phyloP scores from a whole-genome alignment of 2,329 filamentous ascomycete genomes.

The Colletotrichum ledebouriae region DNA sequence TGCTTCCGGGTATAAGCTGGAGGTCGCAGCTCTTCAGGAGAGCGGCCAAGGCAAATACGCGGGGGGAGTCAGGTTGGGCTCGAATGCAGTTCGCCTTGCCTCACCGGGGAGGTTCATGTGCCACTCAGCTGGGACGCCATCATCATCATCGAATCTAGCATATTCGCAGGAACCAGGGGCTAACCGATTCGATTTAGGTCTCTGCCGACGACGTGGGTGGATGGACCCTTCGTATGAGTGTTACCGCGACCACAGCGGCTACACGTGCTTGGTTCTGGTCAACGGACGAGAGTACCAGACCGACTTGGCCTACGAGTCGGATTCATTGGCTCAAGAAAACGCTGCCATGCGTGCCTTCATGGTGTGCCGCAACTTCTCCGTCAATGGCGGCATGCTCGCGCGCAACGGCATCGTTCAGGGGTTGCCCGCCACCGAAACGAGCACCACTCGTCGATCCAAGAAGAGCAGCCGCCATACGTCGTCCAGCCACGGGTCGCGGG shows the following conservation, averaged over 20 bases:
- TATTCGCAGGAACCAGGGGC: conserved; percentile 43
- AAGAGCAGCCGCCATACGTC: conserved; percentile 65
- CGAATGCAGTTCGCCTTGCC: conserved; percentile 50
- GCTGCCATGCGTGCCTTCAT: conserved; percentile 97
- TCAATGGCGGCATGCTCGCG: conserved; percentile 92
- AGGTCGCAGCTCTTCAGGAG: conserved; percentile 27
- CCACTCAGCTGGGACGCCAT: conserved; percentile 28
- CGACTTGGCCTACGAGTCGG: conserved; percentile 85
- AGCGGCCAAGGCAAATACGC: background rate
- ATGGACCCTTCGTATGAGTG: conserved; percentile 90
- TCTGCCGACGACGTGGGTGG: conserved; percentile 96
- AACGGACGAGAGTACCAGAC: conserved; percentile 98
- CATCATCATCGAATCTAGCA: conserved; percentile 14
- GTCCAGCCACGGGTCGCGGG: conserved; percentile 54
- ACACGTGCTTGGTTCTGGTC: conserved; percentile 90
- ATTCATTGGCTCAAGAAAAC: conserved; percentile 88
- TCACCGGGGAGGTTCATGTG: conserved; percentile 40
- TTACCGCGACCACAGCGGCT: conserved; percentile 80
- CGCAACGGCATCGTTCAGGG: conserved; percentile 78
- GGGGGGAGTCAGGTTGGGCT: conserved; percentile 49
- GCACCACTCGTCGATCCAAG: conserved; percentile 57
- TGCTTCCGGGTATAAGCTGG: conserved; percentile 20
- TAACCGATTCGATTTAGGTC: conserved; percentile 71
- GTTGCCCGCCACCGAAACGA: conserved; percentile 68
- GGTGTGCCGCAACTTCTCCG: conserved; percentile 97